Evolutionary conservation across 2,329 filamentous ascomycete species (phyloP), one percentile per base, ranked within the genome.

Genomic region (Helotiales sp.): DNA sequence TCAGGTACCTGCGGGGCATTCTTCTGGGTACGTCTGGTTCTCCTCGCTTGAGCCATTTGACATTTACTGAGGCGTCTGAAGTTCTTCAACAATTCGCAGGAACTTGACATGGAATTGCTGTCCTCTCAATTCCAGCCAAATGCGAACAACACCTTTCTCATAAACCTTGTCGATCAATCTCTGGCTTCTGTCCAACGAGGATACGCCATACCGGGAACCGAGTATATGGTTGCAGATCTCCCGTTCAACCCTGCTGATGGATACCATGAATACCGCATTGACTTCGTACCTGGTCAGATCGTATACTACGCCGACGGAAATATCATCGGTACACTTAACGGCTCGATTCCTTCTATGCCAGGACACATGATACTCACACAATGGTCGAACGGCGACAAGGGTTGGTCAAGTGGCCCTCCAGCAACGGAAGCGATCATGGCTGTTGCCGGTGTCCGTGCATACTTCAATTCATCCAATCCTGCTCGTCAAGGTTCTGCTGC

Each of bases 51-150:
- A 29, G 4, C 48, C 24, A 12, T 36, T 48, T 13, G 13, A 50
- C 27, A 42, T 31, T 51, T 36, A 47, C 51, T 60, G 19, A 57
- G 31, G 10, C 47, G 19, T 12, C 15, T 51, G 90, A 7, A 59
- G 88, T 92, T 90, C 72, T 84, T 83, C 74, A 90, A 91, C 71
- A 85, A 93, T 72, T 88, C 87, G 1, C 86, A 90, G 68, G 89
- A 93, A 67, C 91, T 93, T 66, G 89, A 93, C 70, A 85, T 93
- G 74, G 90, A 93, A 64, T 90, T 92, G 68, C 79, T 93, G 2
- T 90, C 88, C 1, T 77, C 77, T 22, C 79, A 91, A 61, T 89
- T 87, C 69, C 77, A 82, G 58, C 63, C 69, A 1, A 67, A 69
- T 48, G 19, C 22, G 10, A 79, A 79, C 53, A 71, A 74, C 25